Evolutionary conservation across 495 filamentous ascomycete species (phyloP), one percentile per base, ranked within the genome.

Genomic region (Thermothielavioides terrestris): DNA sequence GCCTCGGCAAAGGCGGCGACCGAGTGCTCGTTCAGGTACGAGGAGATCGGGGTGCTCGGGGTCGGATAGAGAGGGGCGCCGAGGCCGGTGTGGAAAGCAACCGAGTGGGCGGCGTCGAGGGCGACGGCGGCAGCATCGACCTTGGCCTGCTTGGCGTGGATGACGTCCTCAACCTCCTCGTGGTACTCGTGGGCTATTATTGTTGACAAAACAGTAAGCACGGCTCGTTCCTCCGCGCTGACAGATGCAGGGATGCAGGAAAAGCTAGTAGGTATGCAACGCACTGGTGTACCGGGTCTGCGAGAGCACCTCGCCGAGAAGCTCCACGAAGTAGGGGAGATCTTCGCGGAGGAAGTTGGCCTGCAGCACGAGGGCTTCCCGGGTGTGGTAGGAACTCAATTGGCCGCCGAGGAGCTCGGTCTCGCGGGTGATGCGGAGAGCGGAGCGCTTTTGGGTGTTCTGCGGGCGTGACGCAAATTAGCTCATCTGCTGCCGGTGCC

Each of bases 321-420:
- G 76, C 76, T 99, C 92, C 64, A 88, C 80, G 71, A 95, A 99
- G 80, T 97, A 99, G 54, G 92, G 90, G 52, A 99, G 81, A 57
- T 99, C 89, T 62, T 90, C 82, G 64, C 89, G 79, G 49, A 99
- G 79, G 78, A 97, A 97, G 69, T 88, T 95, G 64, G 92, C 85
- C 67, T 86, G 80, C 59, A 97, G 71, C 57, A 97, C 80, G 50
- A 99, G 70, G 58, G 90, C 90, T 73, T 99, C 92, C 61, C 89
- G 82, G 56, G 90, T 86, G 73, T 95, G 87, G 70, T 85, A 84
- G 44, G 92, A 74, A 57, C 71, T 76, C 68, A 95, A 79, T 76
- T 88, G 80, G 58, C 86, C 86, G 56, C 92, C 92, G 55, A 97
- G 78, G 56, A 99, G 83, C 73, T 99, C 92, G 57, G 84, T 75